These are phyloP conservation scores for Goffeauzyma gilvescens DNA, from an alignment of 768 basidiomycete species.

Conservation along the genomic window DNA sequence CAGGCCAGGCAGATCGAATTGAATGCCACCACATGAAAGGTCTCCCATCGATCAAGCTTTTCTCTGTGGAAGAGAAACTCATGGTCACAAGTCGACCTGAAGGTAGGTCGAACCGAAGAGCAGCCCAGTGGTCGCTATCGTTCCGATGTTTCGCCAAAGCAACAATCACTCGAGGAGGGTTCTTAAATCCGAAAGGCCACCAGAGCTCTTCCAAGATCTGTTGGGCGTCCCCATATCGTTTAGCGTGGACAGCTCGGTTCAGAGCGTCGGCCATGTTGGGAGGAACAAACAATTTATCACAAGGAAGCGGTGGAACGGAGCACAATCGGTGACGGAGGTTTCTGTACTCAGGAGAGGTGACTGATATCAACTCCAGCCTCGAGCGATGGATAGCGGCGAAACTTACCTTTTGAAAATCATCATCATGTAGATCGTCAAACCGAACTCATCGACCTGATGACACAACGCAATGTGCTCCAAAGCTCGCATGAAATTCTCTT, in stretches of 20 bases:
- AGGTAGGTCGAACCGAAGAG: slow-evolving; percentile 29
- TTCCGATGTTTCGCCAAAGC: slow-evolving; percentile 26
- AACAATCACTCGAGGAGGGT: slow-evolving; percentile 29
- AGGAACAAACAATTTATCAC: slow-evolving; percentile 31
- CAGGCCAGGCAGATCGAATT: slow-evolving; percentile 29
- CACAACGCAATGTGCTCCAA: slow-evolving; percentile 25
- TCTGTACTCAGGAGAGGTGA: slow-evolving; percentile 1
- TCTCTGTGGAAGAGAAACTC: slow-evolving; percentile 17
- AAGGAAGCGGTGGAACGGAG: slow-evolving; percentile 14
- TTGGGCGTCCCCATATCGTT: slow-evolving; percentile 21
- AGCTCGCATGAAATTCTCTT: slow-evolving; percentile 22
- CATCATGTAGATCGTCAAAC: slow-evolving; percentile 28
- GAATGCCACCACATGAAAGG: slow-evolving; percentile 32
- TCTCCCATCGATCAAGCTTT: slow-evolving; percentile 24
- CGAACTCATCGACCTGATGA: slow-evolving; percentile 26
- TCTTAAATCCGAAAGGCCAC: slow-evolving; percentile 23
- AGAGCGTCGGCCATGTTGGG: slow-evolving; percentile 27
- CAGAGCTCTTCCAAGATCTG: slow-evolving; percentile 28
- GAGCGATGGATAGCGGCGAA: too few species aligned
- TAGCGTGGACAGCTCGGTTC: slow-evolving; percentile 29
- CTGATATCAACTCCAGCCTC: background rate
- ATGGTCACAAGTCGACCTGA: slow-evolving; percentile 22
- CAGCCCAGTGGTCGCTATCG: slow-evolving; percentile 29
- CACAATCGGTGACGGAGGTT: slow-evolving; percentile 19
- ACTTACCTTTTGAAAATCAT: slow-evolving; percentile 29